phyloP scores from a whole-genome alignment of 2,329 filamentous ascomycete genomes.

The Penicillium polonicum region DNA sequence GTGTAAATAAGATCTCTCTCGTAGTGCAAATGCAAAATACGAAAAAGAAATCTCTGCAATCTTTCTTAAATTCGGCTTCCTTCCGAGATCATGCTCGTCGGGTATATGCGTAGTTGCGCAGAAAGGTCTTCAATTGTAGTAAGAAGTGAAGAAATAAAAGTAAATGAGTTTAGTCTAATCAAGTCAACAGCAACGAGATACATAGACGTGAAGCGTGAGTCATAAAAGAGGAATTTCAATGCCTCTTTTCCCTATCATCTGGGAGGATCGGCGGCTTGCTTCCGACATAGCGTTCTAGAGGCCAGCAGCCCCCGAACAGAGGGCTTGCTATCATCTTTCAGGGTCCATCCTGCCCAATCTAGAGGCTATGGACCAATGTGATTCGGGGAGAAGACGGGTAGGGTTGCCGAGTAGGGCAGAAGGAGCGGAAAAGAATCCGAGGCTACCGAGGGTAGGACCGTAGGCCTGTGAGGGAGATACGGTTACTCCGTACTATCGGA shows the following conservation, averaged over 20 bases:
- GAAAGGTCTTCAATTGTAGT: background rate
- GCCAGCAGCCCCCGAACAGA: background rate
- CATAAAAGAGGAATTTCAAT: constrained; percentile 8
- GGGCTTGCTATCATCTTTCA: constrained; percentile 2
- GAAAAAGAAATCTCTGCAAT: background rate
- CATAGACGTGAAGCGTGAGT: constrained; percentile 14
- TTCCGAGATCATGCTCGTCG: constrained; percentile 11
- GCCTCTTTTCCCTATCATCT: background rate
- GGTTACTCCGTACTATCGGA: background rate
- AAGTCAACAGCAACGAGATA: background rate
- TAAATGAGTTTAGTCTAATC: background rate
- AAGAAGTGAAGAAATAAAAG: background rate
- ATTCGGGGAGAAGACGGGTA: constrained; percentile 16
- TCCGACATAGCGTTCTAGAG: background rate
- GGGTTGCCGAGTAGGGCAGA: constrained; percentile 7
- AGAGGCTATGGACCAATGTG: background rate
- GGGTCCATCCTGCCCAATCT: constrained; percentile 2
- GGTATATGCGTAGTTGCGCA: background rate
- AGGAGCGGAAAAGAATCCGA: constrained; percentile 27
- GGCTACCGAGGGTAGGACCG: background rate
- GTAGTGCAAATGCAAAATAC: background rate
- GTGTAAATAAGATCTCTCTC: background rate
- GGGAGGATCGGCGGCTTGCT: constrained; percentile 1
- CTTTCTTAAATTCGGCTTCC: constrained; percentile 2
- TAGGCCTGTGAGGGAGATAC: background rate